Conservation (phyloP, 2,329 filamentous ascomycete species). For the Anthostomella pinea region DNA sequence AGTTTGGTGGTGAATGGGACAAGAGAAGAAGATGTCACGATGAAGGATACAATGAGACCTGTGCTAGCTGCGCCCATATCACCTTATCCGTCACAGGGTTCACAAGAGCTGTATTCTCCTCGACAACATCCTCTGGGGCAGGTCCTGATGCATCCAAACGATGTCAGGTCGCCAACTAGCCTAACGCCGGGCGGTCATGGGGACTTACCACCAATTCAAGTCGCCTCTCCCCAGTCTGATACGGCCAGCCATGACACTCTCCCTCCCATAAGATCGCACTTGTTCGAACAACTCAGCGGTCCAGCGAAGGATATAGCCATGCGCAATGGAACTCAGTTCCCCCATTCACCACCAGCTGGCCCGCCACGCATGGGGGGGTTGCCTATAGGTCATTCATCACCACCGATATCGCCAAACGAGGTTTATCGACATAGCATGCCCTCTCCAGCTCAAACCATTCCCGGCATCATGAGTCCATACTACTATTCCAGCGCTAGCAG, state of each 20-base stretch:
- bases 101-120: conserved; percentile 26
- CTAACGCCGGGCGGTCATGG: conserved; percentile 27
- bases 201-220: conserved; percentile 35
- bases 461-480: conserved; percentile 40
- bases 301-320: conserved; percentile 31
- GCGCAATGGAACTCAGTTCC: conserved; percentile 25
- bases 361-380: conserved; percentile 31
- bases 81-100: conserved; percentile 23
- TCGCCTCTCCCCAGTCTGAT: conserved; percentile 38
- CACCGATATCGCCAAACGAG: conserved; percentile 51
- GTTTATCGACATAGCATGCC: conserved; percentile 43
- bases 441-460: conserved; percentile 44
- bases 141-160: conserved; percentile 31
- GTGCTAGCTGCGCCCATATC: conserved; percentile 32
- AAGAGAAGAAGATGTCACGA: conserved; percentile 15
- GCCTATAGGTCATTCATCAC: conserved; percentile 39
- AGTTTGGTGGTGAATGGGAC: conserved; percentile 12
- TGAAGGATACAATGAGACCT: conserved; percentile 19
- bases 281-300: conserved; percentile 34
- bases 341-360: conserved; percentile 35
- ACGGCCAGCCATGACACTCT: conserved; percentile 34
- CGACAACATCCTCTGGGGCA: conserved; percentile 22
- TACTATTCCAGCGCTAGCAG: conserved; percentile 31
- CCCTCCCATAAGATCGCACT: conserved; percentile 36
- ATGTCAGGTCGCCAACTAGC: conserved; percentile 35